A percentile compares a stretch with the other conserved stretches of the same genome.
These are phyloP conservation scores for Cercospora janseana DNA, from an alignment of 2,329 filamentous ascomycete species.

Conservation along the genomic window DNA sequence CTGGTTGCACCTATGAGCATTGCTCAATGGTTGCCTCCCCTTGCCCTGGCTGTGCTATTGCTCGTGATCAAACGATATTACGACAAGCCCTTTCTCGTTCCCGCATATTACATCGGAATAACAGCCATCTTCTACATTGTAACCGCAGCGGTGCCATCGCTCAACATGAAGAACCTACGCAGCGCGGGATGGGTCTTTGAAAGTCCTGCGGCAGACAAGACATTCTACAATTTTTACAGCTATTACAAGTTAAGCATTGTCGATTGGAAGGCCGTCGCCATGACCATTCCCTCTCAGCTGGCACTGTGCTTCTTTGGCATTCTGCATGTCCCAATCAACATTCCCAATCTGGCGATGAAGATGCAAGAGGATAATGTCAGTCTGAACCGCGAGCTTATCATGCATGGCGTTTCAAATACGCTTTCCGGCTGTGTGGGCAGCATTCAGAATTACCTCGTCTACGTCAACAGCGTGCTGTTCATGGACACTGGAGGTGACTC, in stretches of 20 bases:
- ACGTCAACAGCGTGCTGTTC: conserved; percentile 96
- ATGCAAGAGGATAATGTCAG: conserved; percentile 90
- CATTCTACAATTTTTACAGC: conserved; percentile 98
- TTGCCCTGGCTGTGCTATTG: conserved; percentile 71
- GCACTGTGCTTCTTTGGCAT: conserved; percentile 97
- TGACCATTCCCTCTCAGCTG: conserved; percentile 90
- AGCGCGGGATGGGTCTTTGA: conserved; percentile 86
- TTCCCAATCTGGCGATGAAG: conserved; percentile 86
- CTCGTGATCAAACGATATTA: conserved; percentile 74
- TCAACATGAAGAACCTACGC: conserved; percentile 67
- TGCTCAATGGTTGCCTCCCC: conserved; percentile 77
- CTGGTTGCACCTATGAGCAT: conserved; percentile 73
- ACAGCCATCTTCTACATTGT: conserved; percentile 76
- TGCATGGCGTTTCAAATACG: conserved; percentile 91
- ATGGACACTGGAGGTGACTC: conserved; percentile 88
- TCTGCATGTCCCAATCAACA: conserved; percentile 95
- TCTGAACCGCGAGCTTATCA: conserved; percentile 84
- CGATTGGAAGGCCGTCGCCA: conserved; percentile 76
- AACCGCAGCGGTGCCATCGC: conserved; percentile 64
- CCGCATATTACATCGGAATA: conserved; percentile 78
- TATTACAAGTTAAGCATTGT: conserved; percentile 68
- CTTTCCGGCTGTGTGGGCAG: conserved; percentile 83
- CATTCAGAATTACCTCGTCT: conserved; percentile 94
- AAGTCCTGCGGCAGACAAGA: conserved; percentile 76
- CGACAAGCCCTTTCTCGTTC: conserved; percentile 80